Evolutionary conservation across 139 green algal species (phyloP), one percentile per base, ranked within the genome.

Genomic region (Chlamydomonas sp.): DNA sequence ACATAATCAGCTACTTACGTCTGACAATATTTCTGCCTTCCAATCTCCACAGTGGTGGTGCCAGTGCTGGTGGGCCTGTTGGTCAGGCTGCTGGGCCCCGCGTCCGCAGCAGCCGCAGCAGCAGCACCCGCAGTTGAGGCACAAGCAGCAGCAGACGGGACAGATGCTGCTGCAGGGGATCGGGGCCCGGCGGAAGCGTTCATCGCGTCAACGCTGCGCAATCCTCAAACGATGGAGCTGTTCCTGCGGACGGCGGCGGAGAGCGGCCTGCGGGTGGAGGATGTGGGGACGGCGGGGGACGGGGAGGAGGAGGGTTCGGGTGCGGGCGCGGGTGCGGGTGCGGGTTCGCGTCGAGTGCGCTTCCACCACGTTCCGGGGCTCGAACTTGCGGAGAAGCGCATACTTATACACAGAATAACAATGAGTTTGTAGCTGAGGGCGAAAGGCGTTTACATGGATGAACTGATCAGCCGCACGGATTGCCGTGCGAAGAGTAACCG

Each of bases 211-310:
- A 85, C 85, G 60, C 77, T 77, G 2, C 75, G 90, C 20, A 88
- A 93, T 15, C 77, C 74, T 3, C 77, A 78, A 58, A 93, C 90
- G 12, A n/a, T 93, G 31, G 66, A 85, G 64, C 77, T 87, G 58
- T 93, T 93, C 72, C 77, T 89, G 18, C 6, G 57, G 2, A 58
- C 78, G 0, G 88, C 66, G 0, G 49, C 5, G 0, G 81, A 58
- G 5, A 17, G 20, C 3, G 86, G 84, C 1, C 77, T 93, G 80
- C 5, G 18, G 9, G 58, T 87, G 10, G 68, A 91, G 58, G 61
- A 61, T n/a, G 0, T 89, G 71, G 20, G 31, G 31, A 49, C 31
- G 31, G 31, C 31, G 31, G 31, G 31, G 31, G 31, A 49, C 31
- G 31, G 31, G 31, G 31, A 49, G 31, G 31, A 49, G 31, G 31